A percentile compares a stretch with the other conserved stretches of the same genome.
These are phyloP conservation scores for Goffeauzyma gilvescens DNA, from an alignment of 768 basidiomycete species.

Conservation along the genomic window DNA sequence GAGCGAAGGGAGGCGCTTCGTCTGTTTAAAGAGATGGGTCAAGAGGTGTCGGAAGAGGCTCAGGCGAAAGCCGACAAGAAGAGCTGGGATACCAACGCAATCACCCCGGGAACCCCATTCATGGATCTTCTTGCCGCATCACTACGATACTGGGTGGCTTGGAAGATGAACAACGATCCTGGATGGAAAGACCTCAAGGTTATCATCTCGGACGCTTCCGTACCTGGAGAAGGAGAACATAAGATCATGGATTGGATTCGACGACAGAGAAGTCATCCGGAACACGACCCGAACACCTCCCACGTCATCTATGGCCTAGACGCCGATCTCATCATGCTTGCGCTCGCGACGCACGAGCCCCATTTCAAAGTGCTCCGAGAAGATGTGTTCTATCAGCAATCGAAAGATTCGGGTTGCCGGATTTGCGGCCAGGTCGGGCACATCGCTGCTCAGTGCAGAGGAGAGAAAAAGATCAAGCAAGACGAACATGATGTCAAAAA, in stretches of 20 bases:
- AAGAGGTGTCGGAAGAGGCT: constrained; percentile 53
- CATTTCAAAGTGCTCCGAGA: constrained; percentile 91
- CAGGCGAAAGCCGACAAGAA: constrained; percentile 45
- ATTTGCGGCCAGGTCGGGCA: constrained; percentile 90
- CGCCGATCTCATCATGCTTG: constrained; percentile 97
- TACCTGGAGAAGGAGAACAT: constrained; percentile 97
- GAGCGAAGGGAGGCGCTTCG: constrained; percentile 63
- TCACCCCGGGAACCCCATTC: constrained; percentile 96
- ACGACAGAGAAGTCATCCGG: constrained; percentile 63
- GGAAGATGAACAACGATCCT: constrained; percentile 84
- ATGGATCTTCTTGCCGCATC: constrained; percentile 80
- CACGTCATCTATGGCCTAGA: constrained; percentile 98
- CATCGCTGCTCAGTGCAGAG: constrained; percentile 80
- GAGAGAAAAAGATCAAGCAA: constrained; percentile 44
- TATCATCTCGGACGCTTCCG: constrained; percentile 87
- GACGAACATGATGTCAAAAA: constrained; percentile 34
- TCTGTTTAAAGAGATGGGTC: constrained; percentile 93
- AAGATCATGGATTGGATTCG: constrained; percentile 99
- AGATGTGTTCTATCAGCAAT: constrained; percentile 80
- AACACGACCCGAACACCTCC: constrained; percentile 82
- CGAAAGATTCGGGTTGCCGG: constrained; percentile 56
- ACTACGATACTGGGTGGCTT: constrained; percentile 84
- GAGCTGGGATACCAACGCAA: constrained; percentile 94
- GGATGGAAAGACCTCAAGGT: constrained; percentile 93
- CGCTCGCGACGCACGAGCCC: constrained; percentile 95